Conservation (phyloP, 805 yeast species). For the Dipodascopsis tothii region DNA sequence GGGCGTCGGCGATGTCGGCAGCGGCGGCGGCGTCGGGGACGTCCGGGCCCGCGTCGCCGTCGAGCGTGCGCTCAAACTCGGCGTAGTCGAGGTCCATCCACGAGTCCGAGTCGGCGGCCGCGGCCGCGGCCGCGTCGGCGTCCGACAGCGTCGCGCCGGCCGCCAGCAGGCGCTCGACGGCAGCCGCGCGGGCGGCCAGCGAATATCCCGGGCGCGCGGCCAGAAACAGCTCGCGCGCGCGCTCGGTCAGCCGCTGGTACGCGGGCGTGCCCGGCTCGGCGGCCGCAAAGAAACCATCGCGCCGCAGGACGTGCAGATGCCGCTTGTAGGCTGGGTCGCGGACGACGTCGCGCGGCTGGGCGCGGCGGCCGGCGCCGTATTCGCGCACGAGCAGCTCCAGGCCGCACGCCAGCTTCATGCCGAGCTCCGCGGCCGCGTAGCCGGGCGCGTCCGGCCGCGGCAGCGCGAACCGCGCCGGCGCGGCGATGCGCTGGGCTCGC, state of each 20-base stretch:
- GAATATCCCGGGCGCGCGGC: not conserved
- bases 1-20: slow-evolving; percentile 1
- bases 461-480: slow-evolving; percentile 13
- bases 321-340: slow-evolving; percentile 12
- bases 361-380: slow-evolving; percentile 1
- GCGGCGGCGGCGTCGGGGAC: not conserved
- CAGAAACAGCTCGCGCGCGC: slow-evolving; percentile 17
- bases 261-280: slow-evolving; percentile 13
- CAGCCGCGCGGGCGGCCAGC: not conserved
- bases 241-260: slow-evolving; percentile 6
- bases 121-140: slow-evolving; percentile 17
- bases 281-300: slow-evolving; percentile 20
- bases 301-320: slow-evolving; percentile 6
- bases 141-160: slow-evolving; percentile 3
- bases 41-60: slow-evolving; percentile 14
- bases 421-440: slow-evolving; percentile 19
- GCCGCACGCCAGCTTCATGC: slow-evolving; percentile 25
- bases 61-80: slow-evolving; percentile 18
- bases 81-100: slow-evolving; percentile 24
- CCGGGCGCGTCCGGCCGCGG: slow-evolving; percentile 6
- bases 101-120: slow-evolving; percentile 19
- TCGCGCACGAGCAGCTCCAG: slow-evolving; percentile 23
- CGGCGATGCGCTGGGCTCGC: slow-evolving; percentile 17
- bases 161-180: not conserved
- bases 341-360: slow-evolving; percentile 1